A percentile compares a stretch with the other conserved stretches of the same genome.
These are phyloP conservation scores for Solanum habrochaites DNA, from an alignment of 257 asterid species.

Conservation along the genomic window DNA sequence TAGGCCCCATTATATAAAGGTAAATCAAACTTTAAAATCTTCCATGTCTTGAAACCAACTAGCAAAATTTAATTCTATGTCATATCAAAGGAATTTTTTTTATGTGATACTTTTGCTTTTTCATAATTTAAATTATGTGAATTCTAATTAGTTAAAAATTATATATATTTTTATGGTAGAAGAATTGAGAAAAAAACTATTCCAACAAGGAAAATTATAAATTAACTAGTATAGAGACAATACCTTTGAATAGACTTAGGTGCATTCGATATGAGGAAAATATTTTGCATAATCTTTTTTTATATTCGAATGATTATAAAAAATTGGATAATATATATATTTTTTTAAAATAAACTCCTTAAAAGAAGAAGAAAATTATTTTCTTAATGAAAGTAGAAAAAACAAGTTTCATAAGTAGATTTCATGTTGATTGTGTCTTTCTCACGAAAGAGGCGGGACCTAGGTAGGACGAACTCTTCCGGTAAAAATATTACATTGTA, in stretches of 20 bases:
- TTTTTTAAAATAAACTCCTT: neutral
- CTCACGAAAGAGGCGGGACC: no score
- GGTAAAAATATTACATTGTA: no score
- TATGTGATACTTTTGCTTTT: neutral
- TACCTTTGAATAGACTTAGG: neutral
- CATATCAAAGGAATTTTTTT: neutral
- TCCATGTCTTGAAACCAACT: neutral
- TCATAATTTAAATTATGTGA: neutral
- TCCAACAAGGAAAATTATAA: no score
- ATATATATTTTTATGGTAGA: no score
- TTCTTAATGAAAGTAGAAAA: no score
- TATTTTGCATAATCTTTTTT: neutral
- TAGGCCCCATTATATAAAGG: neutral
- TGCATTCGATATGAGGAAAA: neutral
- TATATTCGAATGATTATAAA: no score
- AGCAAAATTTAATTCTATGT: neutral
- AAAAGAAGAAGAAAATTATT: no score
- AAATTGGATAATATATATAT: neutral
- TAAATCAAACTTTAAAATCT: slow-evolving; percentile 1
- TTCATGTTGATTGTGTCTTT: neutral
- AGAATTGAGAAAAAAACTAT: neutral
- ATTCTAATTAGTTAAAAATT: no score
- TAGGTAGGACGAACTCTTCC: no score
- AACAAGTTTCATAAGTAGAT: neutral
- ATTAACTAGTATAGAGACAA: neutral